These are phyloP conservation scores for Colletotrichum zoysiae DNA, from an alignment of 2,329 filamentous ascomycete genomes.

Conservation along the genomic window DNA sequence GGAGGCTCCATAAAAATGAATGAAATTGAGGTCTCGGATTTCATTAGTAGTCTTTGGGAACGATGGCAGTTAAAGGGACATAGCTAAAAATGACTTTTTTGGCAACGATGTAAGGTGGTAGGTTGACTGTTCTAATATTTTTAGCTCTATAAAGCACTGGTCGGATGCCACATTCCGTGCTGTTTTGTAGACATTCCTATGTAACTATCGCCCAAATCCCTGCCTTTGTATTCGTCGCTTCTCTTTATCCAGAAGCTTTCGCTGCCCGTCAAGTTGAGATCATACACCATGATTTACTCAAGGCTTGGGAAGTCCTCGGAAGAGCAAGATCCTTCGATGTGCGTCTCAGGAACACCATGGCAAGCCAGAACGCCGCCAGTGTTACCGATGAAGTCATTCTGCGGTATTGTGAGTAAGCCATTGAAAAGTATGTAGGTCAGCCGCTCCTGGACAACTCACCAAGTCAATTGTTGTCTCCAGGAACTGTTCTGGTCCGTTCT, in stretches of 20 bases:
- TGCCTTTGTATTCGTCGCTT: too few species aligned
- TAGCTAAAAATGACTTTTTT: background rate
- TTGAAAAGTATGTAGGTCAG: background rate
- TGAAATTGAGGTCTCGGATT: too few species aligned
- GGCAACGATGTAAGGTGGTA: background rate
- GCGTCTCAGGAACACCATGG: background rate
- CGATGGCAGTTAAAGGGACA: background rate
- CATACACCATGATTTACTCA: background rate
- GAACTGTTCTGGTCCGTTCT: background rate
- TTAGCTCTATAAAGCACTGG: background rate
- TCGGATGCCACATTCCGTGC: too few species aligned
- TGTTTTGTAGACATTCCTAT: too few species aligned
- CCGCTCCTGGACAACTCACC: background rate
- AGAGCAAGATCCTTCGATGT: background rate
- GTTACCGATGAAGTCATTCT: slow-evolving; percentile 15
- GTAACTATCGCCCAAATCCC: too few species aligned
- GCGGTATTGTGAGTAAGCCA: background rate
- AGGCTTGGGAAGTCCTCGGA: background rate
- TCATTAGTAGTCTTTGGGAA: background rate
- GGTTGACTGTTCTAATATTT: background rate
- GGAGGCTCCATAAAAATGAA: background rate
- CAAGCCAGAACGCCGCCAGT: background rate
- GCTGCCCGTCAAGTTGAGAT: background rate
- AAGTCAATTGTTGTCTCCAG: background rate
- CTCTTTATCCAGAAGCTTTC: too few species aligned